Base-by-base conservation (phyloP, 2,329 filamentous ascomycete species). In the Claviceps sp. region DNA sequence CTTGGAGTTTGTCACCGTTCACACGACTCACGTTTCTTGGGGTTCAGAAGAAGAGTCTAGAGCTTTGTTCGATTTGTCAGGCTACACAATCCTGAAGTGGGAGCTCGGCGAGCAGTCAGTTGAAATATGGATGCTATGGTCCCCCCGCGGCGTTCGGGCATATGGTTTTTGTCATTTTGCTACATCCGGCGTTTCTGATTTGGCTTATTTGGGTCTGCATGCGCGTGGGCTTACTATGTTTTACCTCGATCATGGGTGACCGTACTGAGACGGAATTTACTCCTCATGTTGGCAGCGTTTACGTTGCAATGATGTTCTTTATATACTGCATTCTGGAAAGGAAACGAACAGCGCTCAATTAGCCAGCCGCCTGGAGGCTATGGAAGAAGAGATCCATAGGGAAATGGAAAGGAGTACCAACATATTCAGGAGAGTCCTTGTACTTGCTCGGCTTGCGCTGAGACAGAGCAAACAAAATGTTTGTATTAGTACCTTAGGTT, bases 401-500 rank as follows among this genome's bases (percentile, higher is more conserved):
- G 34, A 29, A 26, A 36, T 22, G 34, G 53, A 13, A 26, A 50
- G 51, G 50, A n/a, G 29, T 34, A 34, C 29, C 29, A 34, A 34
- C n/a, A 22, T 23, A 7, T 40, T 40, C 2, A 40, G 7, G 16
- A 8, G n/a, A 4, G 38, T 17, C 14, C 17, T n/a, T 40, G 22
- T 13, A 37, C 20, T 23, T 20, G 22, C 17, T 13, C n/a, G 16
- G 47, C 6, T 49, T 16, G 11, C 11, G 11, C 23, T 42, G 29
- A 17, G 23, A 20, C 45, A 40, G 20, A 39, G 39, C 22, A 14
- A 52, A 26, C 39, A 42, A 17, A n/a, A 44, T 49, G 9, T 34
- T 5, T 57, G 55, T 56, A 57, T 50, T 49, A 55, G 54, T 53
- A 57, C 47, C 51, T 54, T 49, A 29, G 17, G 17, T 42, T 11